phyloP scores from a whole-genome alignment of 257 asterid species.

The Fraxinus excelsior region DNA sequence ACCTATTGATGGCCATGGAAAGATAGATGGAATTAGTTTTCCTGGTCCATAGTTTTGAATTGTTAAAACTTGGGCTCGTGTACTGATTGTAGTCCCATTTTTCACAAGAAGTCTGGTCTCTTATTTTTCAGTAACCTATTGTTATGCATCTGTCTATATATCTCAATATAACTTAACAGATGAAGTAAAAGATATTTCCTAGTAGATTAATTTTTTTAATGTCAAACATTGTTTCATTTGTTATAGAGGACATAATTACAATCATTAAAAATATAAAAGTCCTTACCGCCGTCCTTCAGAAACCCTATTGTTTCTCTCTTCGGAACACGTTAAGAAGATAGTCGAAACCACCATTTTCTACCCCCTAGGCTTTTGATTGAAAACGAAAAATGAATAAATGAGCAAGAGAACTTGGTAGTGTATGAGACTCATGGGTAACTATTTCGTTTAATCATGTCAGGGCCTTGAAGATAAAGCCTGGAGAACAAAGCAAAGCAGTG shows the following conservation, averaged over 20 bases:
- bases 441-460: conserved; percentile 45
- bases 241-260: background rate
- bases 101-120: background rate
- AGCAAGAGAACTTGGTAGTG: conserved; percentile 10
- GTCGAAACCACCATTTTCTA: background rate
- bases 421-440: conserved; percentile 15
- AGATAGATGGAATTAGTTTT: conserved; percentile 10
- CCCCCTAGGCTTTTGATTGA: background rate
- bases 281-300: background rate
- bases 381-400: background rate
- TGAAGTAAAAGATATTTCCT: background rate
- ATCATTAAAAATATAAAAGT: background rate
- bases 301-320: background rate
- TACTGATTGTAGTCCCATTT: background rate
- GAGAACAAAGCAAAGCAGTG: conserved; percentile 99
- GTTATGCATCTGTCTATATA: background rate
- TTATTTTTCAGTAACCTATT: background rate
- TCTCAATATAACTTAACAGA: background rate
- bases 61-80: conserved; percentile 6
- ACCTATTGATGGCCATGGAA: background rate
- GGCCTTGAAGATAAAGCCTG: conserved; percentile 99
- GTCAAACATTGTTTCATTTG: background rate
- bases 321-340: background rate
- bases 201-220: background rate
- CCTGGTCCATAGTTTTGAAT: background rate